Evolutionary conservation across 2,329 filamentous ascomycete genomes (phyloP), one percentile per base, ranked within the genome.

Genomic region (Penicillium sp.): DNA sequence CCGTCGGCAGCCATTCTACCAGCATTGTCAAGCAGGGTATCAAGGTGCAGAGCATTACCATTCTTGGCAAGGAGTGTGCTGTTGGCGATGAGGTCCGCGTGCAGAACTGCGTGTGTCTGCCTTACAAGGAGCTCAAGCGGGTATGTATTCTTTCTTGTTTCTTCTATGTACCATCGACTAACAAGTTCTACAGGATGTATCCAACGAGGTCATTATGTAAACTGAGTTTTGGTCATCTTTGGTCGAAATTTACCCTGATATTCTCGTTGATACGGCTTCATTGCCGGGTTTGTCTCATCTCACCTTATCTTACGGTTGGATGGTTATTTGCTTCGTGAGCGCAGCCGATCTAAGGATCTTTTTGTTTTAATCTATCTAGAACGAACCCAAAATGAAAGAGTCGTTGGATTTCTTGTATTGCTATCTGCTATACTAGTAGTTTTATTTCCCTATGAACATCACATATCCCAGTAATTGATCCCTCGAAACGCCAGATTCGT

Each of bases 41-140:
- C 76, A 97, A 97, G 82, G 94, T 99, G 50, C 94, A 97, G 82
- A 96, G 91, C 75, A 94, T 97, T 72, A 97, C 93, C 45, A 99
- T 97, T 65, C 77, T 99, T 61, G 93, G 93, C 72, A 97, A 97
- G 82, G 94, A 99, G 76, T 97, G 93, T 70, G 85, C 82, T 54
- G 94, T 97, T 31, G 92, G 89, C 4, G 94, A 99, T 68, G 94
- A 97, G 77, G 88, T 97, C 11, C 86, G 92, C 61, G 92, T 99
- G 66, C 93, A 97, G 80, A 97, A 99, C 79, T 99, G 94, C 74
- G 87, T 99, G 58, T 97, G 94, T 79, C 78, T 99, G 79, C 94
- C 94, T 10, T 96, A 92, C 78, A 99, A 99, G 84, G 94, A 97
- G 79, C 78, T 99, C 74, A 97, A 97, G 86, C 85, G 92, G 79